Base-by-base conservation (phyloP, 805 yeast genomes). In the Hanseniaspora vineae region DNA sequence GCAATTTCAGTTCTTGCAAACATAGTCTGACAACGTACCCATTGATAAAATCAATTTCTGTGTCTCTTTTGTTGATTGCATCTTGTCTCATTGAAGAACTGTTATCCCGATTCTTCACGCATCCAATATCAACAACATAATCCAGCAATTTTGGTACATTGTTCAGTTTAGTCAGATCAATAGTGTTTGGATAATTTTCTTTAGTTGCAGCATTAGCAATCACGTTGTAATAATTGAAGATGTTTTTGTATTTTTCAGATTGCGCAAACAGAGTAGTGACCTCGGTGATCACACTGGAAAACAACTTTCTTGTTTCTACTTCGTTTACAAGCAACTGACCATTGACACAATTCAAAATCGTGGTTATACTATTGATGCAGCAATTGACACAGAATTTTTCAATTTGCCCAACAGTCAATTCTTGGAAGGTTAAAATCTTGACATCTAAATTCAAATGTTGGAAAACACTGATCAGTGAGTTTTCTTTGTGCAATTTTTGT, bases 41-140 rank as follows among this genome's bases (percentile, higher is more conserved):
- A 59, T 89, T 92, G 50, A 90, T 80, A 59, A 75, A 83, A 51
- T 81, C 84, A 18, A 90, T 76, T 59, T 90, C 98, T 0, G 92
- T 84, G 14, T 69, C 72, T 54, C 76, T 72, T 50, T 74, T 50
- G 51, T 67, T 65, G 12, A 68, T 45, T 2, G 60, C 69, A 55
- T 90, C 97, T 50, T 71, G 72, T 58, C 74, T 64, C 75, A 70
- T 71, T 1, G 74, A 70, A 12, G 71, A 64, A 20, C 72, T 69
- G 53, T 88, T 90, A 39, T 70, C 60, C 0, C 74, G 71, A 3
- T 89, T 76, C 11, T 60, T 52, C 18, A 60, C 56, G 18, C 74
- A 65, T 5, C 78, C 77, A 9, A 67, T 62, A 20, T 60, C 44
- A 12, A 74, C 70, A 8, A 70, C 62, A 31, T 56, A 53, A 1